Base-by-base conservation (phyloP, 805 yeast species). In the Kazachstania viticola region DNA sequence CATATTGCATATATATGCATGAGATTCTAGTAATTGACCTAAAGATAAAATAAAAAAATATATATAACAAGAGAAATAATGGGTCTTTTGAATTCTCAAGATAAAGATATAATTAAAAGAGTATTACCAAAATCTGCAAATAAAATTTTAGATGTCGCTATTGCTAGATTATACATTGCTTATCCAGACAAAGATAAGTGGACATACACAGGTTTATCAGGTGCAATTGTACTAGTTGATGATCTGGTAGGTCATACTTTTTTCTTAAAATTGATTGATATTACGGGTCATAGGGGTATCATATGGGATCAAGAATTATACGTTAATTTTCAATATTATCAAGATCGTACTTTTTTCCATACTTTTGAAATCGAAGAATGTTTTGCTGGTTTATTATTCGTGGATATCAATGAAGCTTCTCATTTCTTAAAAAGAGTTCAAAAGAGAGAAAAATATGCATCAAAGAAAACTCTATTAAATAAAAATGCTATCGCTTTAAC, bases 271-370 rank as follows among this genome's bases (percentile, higher is more conserved):
- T 53, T 91, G 32, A 93, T 91, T 5, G 98, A 91, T 49, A 74
- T 88, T 21, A 49, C 64, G 24, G 94, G 93, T 5, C 70, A 74
- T 39, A 64, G 79, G 26, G 97, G 97, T 22, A 94, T 91, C 0
- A 42, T 91, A 0, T 91, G 98, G 98, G 98, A 91, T 56, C 98
- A 91, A 56, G 98, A 91, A 56, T 58, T 91, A 30, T 88, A 82
- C 48, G 76, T 83, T 9, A 79, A 82, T 46, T 85, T 91, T 55
- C 77, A 78, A 45, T 91, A 91, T 58, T 73, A 81, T 49, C 97
- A 91, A 56, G 98, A 91, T 56, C 71, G 98, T 21, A 75, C 94
- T 25, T 91, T 83, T 58, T 91, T 91, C 67, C 97, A 91, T 54
- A 68, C 93, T 5, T 91, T 91, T 60, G 98, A 91, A 61, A 64